Percentiles rank a stretch among this genome's conserved stretches.
Evolutionary conservation across 2,329 filamentous ascomycete species (phyloP).

Genomic region (Clarireedia hainanense): DNA sequence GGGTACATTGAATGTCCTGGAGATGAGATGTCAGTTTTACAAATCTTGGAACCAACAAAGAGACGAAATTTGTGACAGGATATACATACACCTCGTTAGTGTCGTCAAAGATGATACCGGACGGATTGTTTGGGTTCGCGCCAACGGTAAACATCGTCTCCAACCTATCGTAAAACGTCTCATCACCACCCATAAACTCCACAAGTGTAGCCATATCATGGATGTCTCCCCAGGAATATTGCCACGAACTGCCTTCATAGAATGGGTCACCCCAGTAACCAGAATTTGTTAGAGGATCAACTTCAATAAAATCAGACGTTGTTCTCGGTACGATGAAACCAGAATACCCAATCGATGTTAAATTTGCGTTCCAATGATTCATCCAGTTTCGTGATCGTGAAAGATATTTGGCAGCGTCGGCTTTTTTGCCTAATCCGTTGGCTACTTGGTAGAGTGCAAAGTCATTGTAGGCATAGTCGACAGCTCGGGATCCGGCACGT

Average conservation of each 20-base stretch:
- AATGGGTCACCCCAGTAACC: slow-evolving; percentile 47
- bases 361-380: slow-evolving; percentile 60
- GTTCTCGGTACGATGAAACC: slow-evolving; percentile 59
- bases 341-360: slow-evolving; percentile 51
- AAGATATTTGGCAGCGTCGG: slow-evolving; percentile 6
- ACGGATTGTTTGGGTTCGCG: slow-evolving; percentile 16
- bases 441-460: slow-evolving; percentile 60
- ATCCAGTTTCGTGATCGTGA: slow-evolving; percentile 53
- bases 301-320: slow-evolving; percentile 36
- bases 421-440: slow-evolving; percentile 29
- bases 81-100: slow-evolving; percentile 20
- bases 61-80: not conserved
- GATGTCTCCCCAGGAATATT: slow-evolving; percentile 45
- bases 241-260: slow-evolving; percentile 45
- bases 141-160: slow-evolving; percentile 43
- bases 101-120: slow-evolving; percentile 50
- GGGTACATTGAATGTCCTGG: slow-evolving; percentile 47
- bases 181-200: slow-evolving; percentile 38
- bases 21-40: not conserved
- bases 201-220: slow-evolving; percentile 46
- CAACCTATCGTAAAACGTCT: slow-evolving; percentile 41
- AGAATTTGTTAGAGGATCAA: slow-evolving; percentile 41
- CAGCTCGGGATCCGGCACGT: slow-evolving; percentile 54
- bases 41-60: not conserved
- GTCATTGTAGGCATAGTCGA: slow-evolving; percentile 63